phyloP scores from a whole-genome alignment of 352 stramenopile species.

The Phytophthora podocarpi region DNA sequence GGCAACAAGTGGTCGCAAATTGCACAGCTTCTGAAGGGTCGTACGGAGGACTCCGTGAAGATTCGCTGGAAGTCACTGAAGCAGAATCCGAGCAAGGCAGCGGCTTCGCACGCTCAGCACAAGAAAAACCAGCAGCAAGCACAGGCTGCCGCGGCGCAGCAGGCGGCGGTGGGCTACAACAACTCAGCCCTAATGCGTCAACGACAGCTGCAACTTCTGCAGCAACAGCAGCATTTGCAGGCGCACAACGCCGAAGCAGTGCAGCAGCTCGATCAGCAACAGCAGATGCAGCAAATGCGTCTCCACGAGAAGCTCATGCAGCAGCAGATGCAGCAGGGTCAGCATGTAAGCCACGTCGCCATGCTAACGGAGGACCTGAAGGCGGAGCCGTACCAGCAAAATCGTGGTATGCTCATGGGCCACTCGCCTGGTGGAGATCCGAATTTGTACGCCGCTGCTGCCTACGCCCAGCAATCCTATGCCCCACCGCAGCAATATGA shows the following conservation, averaged over 20 bases:
- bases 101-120: slow-evolving; percentile 73
- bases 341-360: slow-evolving; percentile 52
- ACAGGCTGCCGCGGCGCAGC: slow-evolving; percentile 42
- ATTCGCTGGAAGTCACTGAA: slow-evolving; percentile 92
- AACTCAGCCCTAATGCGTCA: slow-evolving; percentile 73
- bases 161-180: slow-evolving; percentile 57
- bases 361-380: slow-evolving; percentile 48
- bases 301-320: slow-evolving; percentile 70
- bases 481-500: slow-evolving; percentile 40
- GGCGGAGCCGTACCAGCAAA: slow-evolving; percentile 42
- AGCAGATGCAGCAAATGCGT: slow-evolving; percentile 77
- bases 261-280: slow-evolving; percentile 73
- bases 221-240: slow-evolving; percentile 77
- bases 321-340: slow-evolving; percentile 69
- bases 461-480: slow-evolving; percentile 40
- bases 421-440: slow-evolving; percentile 37
- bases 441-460: slow-evolving; percentile 40
- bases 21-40: slow-evolving; percentile 90
- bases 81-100: slow-evolving; percentile 84
- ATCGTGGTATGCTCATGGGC: slow-evolving; percentile 33
- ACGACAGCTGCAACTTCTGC: slow-evolving; percentile 67
- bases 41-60: slow-evolving; percentile 94
- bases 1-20: slow-evolving; percentile 98
- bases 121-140: slow-evolving; percentile 81
- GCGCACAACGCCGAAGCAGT: slow-evolving; percentile 62